Conservation (phyloP, 805 yeast genomes). For the Sungouiozyma ichnusensis region DNA sequence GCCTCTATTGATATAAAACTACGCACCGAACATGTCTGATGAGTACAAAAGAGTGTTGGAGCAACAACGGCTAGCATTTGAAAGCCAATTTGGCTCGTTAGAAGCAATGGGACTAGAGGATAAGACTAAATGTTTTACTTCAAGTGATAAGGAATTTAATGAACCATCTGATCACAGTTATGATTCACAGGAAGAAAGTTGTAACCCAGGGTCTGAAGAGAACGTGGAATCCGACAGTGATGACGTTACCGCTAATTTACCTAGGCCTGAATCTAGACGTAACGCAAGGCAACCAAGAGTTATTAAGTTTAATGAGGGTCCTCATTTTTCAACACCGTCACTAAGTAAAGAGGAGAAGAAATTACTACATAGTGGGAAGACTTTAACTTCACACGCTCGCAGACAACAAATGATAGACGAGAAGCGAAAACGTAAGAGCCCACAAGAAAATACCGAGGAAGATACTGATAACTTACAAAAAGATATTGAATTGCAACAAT, state of each 20-base stretch:
- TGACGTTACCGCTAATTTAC: slow-evolving; percentile 12
- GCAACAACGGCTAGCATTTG: slow-evolving; percentile 47
- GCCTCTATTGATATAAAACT: background rate
- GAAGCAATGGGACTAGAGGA: slow-evolving; percentile 46
- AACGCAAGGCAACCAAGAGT: slow-evolving; percentile 19
- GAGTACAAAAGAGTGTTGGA: slow-evolving; percentile 31
- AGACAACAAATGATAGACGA: slow-evolving; percentile 10
- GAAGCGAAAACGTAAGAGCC: slow-evolving; percentile 17
- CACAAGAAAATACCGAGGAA: slow-evolving; percentile 12
- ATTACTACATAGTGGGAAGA: slow-evolving; percentile 49
- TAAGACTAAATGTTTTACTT: slow-evolving; percentile 24
- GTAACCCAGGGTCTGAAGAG: background rate
- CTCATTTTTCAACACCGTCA: slow-evolving; percentile 14
- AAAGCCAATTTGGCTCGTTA: slow-evolving; percentile 51
- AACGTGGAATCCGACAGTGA: background rate
- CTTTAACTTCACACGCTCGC: slow-evolving; percentile 30
- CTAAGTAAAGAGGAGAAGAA: slow-evolving; percentile 42
- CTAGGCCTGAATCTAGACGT: slow-evolving; percentile 17
- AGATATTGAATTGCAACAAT: slow-evolving; percentile 62
- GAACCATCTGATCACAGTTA: background rate
- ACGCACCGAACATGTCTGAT: slow-evolving; percentile 4
- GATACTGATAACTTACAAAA: slow-evolving; percentile 43
- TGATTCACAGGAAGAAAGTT: slow-evolving; percentile 2
- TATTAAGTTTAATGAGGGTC: slow-evolving; percentile 18
- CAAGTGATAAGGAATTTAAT: slow-evolving; percentile 4